A percentile compares a stretch with the other conserved stretches of the same genome.
These are phyloP conservation scores for Sphagnurus paluster DNA, from an alignment of 1,284 basidiomycete genomes.

Conservation along the genomic window DNA sequence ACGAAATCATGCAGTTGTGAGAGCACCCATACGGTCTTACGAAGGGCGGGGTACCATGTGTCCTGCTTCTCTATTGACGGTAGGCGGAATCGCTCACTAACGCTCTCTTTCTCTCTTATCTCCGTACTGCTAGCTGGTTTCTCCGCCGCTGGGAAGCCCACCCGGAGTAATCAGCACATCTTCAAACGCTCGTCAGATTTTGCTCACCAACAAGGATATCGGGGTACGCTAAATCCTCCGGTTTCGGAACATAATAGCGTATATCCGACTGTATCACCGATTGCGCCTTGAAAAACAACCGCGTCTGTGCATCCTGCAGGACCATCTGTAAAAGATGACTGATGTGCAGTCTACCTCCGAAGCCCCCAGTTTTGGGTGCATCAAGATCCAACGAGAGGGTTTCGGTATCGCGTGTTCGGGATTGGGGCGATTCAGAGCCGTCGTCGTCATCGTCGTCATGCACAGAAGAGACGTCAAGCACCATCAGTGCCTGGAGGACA, in stretches of 20 bases:
- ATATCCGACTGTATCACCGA: conserved; percentile 87
- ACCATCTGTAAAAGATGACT: conserved; percentile 83
- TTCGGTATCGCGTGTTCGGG: too few species aligned
- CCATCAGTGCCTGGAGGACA: conserved; percentile 91
- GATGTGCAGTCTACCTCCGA: conserved; percentile 54
- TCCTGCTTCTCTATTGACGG: conserved; percentile 75
- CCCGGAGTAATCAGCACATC: background rate
- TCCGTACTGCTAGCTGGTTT: conserved; percentile 43
- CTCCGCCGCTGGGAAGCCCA: conserved; percentile 37
- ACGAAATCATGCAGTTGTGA: conserved; percentile 88
- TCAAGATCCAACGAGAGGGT: conserved; percentile 46
- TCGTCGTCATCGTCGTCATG: conserved; percentile 37
- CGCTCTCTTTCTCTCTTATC: conserved; percentile 62
- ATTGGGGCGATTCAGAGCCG: conserved; percentile 19
- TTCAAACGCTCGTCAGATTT: background rate
- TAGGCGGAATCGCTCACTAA: conserved; percentile 66
- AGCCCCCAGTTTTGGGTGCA: conserved; percentile 32
- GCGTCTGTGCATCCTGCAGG: conserved; percentile 90
- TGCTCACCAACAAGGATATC: conserved; percentile 68
- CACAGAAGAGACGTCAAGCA: conserved; percentile 66
- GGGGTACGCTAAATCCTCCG: conserved; percentile 84
- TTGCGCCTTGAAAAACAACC: conserved; percentile 92
- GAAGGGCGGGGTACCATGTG: conserved; percentile 87
- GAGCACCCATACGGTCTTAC: conserved; percentile 85
- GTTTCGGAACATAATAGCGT: conserved; percentile 73